Base-by-base conservation (phyloP, 306 rosid genomes). In the Malus sieversii region DNA sequence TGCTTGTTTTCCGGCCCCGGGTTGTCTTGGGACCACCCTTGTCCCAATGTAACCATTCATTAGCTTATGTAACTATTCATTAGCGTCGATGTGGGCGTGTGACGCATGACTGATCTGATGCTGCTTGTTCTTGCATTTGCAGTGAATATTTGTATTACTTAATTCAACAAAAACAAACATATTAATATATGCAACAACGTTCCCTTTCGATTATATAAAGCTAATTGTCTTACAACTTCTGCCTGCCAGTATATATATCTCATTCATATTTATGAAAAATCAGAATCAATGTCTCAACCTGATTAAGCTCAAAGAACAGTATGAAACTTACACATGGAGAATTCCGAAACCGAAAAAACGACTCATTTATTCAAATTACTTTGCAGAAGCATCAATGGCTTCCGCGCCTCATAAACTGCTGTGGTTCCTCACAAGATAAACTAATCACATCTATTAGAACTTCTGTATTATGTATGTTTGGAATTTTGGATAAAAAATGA, bases 401-500 rank as follows among this genome's bases (percentile, higher is more conserved):
- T 51, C 53, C 20, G 53, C 19, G 53, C 12, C 70, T 73, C 68
- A 38, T 72, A 73, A 79, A 68, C 82, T 25, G 27, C 62, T 22
- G 25, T 62, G 76, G 76, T 62, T 78, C 75, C 70, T 77, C 83
- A 78, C 63, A 45, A 78, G 65, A 75, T 14, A 46, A 72, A 64
- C 60, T 72, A 66, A 10, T n/a, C 15, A 71, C 33, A 71, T 45
- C 45, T 70, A 74, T 27, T 20, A 33, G 67, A 48, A 76, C 59
- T 57, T 63, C 32, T 80, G 35, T 72, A 45, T 74, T 57, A 72
- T 76, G 60, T 79, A 32, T 78, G 40, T 58, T 66, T 83, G 68
- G 42, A 66, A 75, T 73, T 63, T 66, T 82, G 68, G 57, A 66
- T 78, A 75, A 73, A 80, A 83, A 71, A 51, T 77, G 73, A 73